Evolutionary conservation across 208 protist species (phyloP).

Genomic region (Cochliopodium minus): DNA sequence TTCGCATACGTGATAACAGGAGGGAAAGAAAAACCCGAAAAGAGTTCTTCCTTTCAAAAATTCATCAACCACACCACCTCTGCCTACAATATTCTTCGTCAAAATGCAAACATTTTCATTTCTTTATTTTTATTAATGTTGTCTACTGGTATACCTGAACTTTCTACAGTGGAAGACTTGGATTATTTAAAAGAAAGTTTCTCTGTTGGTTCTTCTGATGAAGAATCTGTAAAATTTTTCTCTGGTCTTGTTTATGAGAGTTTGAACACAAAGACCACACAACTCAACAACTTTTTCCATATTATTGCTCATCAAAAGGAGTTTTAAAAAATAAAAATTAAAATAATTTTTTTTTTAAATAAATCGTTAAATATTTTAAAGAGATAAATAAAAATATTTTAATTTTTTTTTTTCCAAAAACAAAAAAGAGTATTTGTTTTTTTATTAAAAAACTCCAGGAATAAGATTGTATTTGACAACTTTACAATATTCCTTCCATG

Average conservation of each 20-base stretch:
- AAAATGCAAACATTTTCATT: conserved; percentile 41
- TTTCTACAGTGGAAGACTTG: conserved; percentile 50
- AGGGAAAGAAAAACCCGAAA: too few species aligned
- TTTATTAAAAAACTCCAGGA: too few species aligned
- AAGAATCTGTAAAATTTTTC: conserved; percentile 49
- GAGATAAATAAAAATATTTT: too few species aligned
- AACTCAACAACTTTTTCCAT: conserved; percentile 64
- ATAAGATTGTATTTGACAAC: too few species aligned
- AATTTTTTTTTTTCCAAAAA: too few species aligned
- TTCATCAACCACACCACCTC: conserved; percentile 45
- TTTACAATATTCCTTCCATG: too few species aligned
- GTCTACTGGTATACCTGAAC: conserved; percentile 60
- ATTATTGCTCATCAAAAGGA: conserved; percentile 54
- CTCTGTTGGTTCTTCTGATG: conserved; percentile 35
- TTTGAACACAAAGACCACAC: conserved; percentile 39
- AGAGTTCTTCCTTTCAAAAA: conserved; percentile 38
- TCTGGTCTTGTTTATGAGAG: conserved; percentile 43
- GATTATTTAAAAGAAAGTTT: conserved; percentile 48
- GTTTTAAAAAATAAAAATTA: too few species aligned
- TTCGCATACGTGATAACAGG: conserved; percentile 51
- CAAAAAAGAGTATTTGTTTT: too few species aligned
- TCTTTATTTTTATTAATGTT: conserved; percentile 64
- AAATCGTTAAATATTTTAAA: too few species aligned
- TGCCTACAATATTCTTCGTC: conserved; percentile 55
- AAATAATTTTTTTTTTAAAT: too few species aligned